phyloP scores from a whole-genome alignment of 176 grass and related monocot species.

The Hordeum vulgare region DNA sequence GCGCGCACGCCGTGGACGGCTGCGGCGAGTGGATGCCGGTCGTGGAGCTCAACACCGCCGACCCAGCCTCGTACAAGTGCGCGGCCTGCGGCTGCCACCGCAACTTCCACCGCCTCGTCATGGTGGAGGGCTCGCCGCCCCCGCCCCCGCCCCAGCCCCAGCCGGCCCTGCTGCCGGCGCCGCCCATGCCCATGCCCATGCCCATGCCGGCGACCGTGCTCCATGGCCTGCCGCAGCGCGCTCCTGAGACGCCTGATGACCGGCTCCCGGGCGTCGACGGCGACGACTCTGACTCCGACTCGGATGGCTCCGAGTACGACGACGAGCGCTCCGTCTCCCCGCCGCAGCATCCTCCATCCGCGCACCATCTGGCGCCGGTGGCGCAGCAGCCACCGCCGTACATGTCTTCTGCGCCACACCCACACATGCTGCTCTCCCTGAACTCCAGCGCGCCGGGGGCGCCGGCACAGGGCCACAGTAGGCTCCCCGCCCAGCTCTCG shows the following conservation, averaged over 20 bases:
- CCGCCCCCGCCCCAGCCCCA: background rate
- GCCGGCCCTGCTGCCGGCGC: background rate
- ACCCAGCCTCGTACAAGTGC: conserved; percentile 67
- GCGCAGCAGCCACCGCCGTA: conserved; percentile 38
- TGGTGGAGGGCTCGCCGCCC: conserved; percentile 10
- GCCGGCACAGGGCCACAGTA: background rate
- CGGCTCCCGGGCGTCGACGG: conserved; percentile 41
- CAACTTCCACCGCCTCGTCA: conserved; percentile 85
- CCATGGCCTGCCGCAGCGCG: conserved; percentile 18
- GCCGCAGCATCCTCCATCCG: conserved; percentile 19
- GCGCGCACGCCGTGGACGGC: conserved; percentile 80
- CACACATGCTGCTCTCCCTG: conserved; percentile 88
- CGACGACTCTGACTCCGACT: conserved; percentile 48
- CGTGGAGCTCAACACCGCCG: conserved; percentile 31
- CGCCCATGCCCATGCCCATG: background rate
- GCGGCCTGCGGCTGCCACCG: conserved; percentile 94
- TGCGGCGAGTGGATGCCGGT: conserved; percentile 94
- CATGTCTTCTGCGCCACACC: conserved; percentile 61
- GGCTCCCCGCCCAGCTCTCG: conserved; percentile 3
- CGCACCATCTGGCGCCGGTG: conserved; percentile 32
- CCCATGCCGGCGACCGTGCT: background rate
- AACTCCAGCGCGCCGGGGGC: conserved; percentile 39
- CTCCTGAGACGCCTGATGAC: conserved; percentile 29
- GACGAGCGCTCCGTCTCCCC: conserved; percentile 43
- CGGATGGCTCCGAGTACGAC: conserved; percentile 56